These are phyloP conservation scores for Peterozyma toletana DNA, from an alignment of 805 yeast genomes.

Conservation along the genomic window DNA sequence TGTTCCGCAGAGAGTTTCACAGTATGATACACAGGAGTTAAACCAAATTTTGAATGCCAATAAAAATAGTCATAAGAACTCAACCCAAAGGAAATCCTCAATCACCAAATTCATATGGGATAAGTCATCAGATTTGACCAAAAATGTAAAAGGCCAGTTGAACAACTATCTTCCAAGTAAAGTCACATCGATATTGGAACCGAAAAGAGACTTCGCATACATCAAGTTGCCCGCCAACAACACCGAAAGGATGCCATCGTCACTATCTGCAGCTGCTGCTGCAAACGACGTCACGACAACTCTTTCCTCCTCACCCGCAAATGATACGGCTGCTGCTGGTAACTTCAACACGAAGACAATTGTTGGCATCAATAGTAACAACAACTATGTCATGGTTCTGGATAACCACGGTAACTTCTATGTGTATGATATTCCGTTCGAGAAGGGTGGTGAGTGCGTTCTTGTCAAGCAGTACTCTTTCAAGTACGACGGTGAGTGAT, in stretches of 20 bases:
- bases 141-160: constrained; percentile 10
- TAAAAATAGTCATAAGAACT: constrained; percentile 1
- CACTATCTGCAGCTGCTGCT: constrained; percentile 19
- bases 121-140: constrained; percentile 8
- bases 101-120: constrained; percentile 17
- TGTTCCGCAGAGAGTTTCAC: constrained; percentile 1
- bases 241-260: constrained; percentile 13
- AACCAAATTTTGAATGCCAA: constrained; percentile 4
- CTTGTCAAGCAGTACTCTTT: constrained; percentile 64
- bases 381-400: constrained; percentile 54
- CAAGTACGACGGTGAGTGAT: neutral
- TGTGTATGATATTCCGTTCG: constrained; percentile 67
- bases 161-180: constrained; percentile 59
- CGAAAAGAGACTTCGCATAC: constrained; percentile 87
- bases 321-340: neutral
- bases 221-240: constrained; percentile 51
- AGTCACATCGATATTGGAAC: constrained; percentile 78
- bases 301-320: neutral
- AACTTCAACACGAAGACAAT: constrained; percentile 15
- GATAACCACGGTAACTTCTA: constrained; percentile 78
- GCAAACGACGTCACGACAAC: constrained; percentile 5
- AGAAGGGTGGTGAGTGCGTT: constrained; percentile 83
- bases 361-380: constrained; percentile 20
- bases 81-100: constrained; percentile 1
- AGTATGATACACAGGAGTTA: constrained; percentile 4